Conservation (phyloP, 805 yeast genomes). For the Nakazawaea laoshanensis region DNA sequence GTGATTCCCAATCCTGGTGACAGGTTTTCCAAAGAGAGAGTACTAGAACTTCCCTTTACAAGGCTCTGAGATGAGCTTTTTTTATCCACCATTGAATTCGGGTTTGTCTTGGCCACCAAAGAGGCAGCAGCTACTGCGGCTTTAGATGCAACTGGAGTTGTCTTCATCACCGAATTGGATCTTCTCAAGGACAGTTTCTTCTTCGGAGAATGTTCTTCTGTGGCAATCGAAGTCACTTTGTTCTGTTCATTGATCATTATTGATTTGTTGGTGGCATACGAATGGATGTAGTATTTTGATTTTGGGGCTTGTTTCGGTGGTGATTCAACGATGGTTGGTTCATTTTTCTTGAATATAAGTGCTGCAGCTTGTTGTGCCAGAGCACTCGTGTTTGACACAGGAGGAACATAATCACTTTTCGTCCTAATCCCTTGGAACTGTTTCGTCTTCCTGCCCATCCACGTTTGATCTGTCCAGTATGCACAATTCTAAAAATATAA, state of each 20-base stretch:
- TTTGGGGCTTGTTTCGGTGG: slow-evolving; percentile 7
- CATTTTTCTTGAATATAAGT: slow-evolving; percentile 15
- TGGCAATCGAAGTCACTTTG: slow-evolving; percentile 1
- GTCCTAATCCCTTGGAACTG: slow-evolving; percentile 5
- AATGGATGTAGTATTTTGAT: slow-evolving; percentile 6
- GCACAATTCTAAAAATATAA: no score
- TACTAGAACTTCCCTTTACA: no score
- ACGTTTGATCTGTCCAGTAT: no score
- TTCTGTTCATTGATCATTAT: slow-evolving; percentile 6
- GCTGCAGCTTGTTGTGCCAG: slow-evolving; percentile 15
- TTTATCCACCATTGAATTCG: slow-evolving; percentile 19
- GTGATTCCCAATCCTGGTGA: no score
- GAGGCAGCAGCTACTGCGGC: slow-evolving; percentile 27
- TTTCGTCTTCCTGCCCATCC: not conserved
- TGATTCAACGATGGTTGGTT: slow-evolving; percentile 6
- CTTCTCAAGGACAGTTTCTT: not conserved
- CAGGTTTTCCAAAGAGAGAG: no score
- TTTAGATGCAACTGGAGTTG: slow-evolving; percentile 14
- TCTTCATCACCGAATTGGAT: not conserved
- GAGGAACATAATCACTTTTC: slow-evolving; percentile 7
- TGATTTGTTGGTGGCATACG: slow-evolving; percentile 8
- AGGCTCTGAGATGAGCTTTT: no score
- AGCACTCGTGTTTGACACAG: not conserved
- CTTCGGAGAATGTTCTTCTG: not conserved
- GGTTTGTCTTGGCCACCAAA: slow-evolving; percentile 22